phyloP scores from a whole-genome alignment of 257 asterid species.

The Petrea volubilis region DNA sequence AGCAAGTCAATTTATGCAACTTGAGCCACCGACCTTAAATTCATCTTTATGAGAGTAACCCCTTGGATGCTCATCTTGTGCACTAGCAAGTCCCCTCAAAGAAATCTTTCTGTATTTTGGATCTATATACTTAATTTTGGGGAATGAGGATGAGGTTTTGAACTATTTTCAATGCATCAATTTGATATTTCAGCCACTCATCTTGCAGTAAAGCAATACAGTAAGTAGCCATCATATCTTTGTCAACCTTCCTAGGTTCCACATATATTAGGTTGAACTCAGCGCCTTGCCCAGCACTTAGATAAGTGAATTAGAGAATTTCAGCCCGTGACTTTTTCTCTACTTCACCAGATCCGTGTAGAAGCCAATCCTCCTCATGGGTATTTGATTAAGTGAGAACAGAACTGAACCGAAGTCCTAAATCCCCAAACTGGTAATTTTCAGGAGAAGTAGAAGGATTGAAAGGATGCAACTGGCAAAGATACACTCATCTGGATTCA shows the following conservation, averaged over 20 bases:
- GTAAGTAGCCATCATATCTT: background rate
- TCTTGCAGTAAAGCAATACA: background rate
- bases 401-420: background rate
- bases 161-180: background rate
- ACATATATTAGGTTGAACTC: background rate
- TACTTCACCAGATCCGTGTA: background rate
- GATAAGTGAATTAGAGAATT: background rate
- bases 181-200: background rate
- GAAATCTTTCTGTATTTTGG: background rate
- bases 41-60: background rate
- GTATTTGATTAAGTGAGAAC: background rate
- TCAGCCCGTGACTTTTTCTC: background rate
- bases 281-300: background rate
- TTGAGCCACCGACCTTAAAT: background rate
- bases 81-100: background rate
- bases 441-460: background rate
- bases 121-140: background rate
- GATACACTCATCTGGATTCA: background rate
- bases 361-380: background rate
- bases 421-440: background rate
- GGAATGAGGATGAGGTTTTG: background rate
- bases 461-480: background rate
- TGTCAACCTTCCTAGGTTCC: background rate
- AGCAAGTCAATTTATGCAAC: background rate
- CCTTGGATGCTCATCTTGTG: background rate